Evolutionary conservation across 1,284 basidiomycete genomes (phyloP), one percentile per base, ranked within the genome.

Genomic region (Rhodotorula sp.): DNA sequence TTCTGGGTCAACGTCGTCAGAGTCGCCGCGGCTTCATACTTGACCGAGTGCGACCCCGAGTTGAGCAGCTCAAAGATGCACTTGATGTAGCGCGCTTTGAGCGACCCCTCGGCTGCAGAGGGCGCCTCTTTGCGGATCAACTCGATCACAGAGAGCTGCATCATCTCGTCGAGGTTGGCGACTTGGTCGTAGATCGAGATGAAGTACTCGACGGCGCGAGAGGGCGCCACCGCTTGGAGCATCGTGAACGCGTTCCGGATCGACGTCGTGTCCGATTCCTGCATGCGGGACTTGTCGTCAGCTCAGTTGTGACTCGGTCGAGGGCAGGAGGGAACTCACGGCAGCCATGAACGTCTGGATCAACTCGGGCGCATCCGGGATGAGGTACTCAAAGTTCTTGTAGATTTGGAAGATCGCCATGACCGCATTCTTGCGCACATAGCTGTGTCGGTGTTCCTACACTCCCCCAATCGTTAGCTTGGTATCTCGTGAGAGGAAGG

Each of bases 401-500:
- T 93, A 96, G 81, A 99, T 96, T 66, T 92, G 88, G 82, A 90
- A 95, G 61, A 97, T 86, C 53, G 94, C 92, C 81, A 99, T 97
- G 60, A 99, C 94, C 51, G 95, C 96, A 79, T 98, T 98, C 84
- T 99, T 99, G 79, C 95, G 89, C 62, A 99, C 96, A 81, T 95
- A 99, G 19, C 92, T 94, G 83, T 99, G 95, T 64, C 95, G 88
- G 83, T 99, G 95, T 82, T 99, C 95, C 82, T 83, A 68, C 15
- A 17, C 32, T 20, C 32, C n/a, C 29, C 4, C 51, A 8, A 15
- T 20, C 15, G 27, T 27, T 2, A 29, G 51, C 13, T 30, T 19
- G 27, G 3, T 9, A 30, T 15, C 5, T 30, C 55, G 48, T 30
- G 29, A 51, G 10, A 5, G 29, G 46, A 27, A 24, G 51, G 27